These are phyloP conservation scores for Martensiomyces pterosporus DNA, from an alignment of 192 early-diverging fungal species.

Conservation along the genomic window DNA sequence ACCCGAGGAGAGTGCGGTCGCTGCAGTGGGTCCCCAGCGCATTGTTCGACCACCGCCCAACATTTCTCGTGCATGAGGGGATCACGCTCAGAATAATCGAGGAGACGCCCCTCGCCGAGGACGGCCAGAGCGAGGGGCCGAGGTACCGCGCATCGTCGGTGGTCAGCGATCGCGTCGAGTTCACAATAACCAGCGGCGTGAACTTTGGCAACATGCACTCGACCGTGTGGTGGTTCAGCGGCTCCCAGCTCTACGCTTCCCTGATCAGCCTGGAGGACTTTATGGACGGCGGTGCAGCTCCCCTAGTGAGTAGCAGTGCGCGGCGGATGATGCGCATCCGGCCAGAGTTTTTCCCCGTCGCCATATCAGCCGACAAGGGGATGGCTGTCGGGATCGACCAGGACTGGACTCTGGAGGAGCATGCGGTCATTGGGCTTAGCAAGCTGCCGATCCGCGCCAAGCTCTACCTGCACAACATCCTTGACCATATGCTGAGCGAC, in stretches of 20 bases:
- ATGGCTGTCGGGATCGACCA: conserved; percentile 48
- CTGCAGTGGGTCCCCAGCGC: conserved; percentile 49
- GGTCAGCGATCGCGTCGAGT: conserved; percentile 18
- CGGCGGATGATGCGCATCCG: conserved; percentile 10
- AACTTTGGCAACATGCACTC: conserved; percentile 52
- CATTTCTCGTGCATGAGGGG: conserved; percentile 42
- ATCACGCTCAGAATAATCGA: conserved; percentile 20
- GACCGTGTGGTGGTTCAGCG: conserved; percentile 46
- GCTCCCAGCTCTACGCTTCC: conserved; percentile 26
- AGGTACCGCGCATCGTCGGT: too few species aligned
- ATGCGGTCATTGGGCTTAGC: conserved; percentile 18
- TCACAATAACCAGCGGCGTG: conserved; percentile 31
- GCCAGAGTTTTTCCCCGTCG: conserved; percentile 44
- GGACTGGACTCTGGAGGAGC: conserved; percentile 37
- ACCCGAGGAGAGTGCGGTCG: conserved; percentile 27
- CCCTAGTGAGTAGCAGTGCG: conserved; percentile 1
- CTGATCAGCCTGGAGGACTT: conserved; percentile 47
- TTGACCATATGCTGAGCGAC: conserved; percentile 34
- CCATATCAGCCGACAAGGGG: conserved; percentile 33
- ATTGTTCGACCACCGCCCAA: conserved; percentile 20
- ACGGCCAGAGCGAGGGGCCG: too few species aligned
- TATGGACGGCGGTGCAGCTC: conserved; percentile 26
- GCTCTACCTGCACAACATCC: conserved; percentile 33
- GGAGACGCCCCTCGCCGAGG: neutral
- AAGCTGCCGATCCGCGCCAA: conserved; percentile 36